phyloP scores from a whole-genome alignment of 2,329 filamentous ascomycete genomes.

The Xylaria sp. region DNA sequence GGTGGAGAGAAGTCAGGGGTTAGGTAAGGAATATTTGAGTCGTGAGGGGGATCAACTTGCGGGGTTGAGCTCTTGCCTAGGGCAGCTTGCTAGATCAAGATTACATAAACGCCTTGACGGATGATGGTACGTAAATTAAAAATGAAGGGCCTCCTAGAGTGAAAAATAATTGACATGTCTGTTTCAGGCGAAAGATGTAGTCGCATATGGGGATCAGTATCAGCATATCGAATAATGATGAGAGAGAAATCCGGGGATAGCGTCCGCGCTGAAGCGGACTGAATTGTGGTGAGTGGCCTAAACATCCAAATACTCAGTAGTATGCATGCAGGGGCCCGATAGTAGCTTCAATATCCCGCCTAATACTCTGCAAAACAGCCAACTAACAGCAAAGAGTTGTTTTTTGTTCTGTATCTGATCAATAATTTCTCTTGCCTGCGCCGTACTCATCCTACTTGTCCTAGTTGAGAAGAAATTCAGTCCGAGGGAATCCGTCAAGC shows the following conservation, averaged over 20 bases:
- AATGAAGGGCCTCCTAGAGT: neutral
- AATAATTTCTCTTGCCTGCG: neutral
- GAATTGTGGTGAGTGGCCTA: neutral
- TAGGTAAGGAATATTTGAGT: neutral
- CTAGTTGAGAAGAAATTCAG: neutral
- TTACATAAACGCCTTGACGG: neutral
- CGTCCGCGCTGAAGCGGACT: neutral
- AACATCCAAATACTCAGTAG: no score
- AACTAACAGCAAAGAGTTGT: neutral
- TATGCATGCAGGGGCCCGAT: conserved; percentile 2
- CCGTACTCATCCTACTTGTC: neutral
- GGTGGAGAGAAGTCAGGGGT: conserved; percentile 27
- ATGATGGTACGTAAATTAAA: neutral
- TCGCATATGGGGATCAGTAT: no score
- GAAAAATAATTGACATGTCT: neutral
- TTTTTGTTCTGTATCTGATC: neutral
- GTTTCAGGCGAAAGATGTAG: neutral
- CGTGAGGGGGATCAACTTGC: conserved; percentile 26
- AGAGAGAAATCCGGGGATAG: neutral
- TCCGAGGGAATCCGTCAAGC: neutral
- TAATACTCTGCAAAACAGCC: neutral
- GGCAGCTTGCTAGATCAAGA: neutral
- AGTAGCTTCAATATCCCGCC: conserved; percentile 7
- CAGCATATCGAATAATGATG: neutral
- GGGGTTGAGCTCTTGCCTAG: conserved; percentile 16